Evolutionary conservation across 768 basidiomycete genomes (phyloP).

Genomic region (Russula brevipes): DNA sequence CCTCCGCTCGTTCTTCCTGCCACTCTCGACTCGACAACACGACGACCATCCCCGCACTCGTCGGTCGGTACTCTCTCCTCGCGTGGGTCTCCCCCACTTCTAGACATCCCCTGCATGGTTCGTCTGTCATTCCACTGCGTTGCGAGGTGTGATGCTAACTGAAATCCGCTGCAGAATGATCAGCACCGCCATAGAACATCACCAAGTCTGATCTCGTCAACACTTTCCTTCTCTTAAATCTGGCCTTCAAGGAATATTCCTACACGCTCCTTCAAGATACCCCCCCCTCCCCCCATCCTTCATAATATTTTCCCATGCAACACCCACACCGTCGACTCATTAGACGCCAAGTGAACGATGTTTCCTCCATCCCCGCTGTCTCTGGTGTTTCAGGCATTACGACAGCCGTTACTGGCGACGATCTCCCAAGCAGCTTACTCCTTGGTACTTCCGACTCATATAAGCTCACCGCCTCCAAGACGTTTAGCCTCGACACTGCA

Average conservation of each 20-base stretch:
- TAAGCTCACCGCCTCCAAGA: neutral
- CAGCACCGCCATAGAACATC: neutral
- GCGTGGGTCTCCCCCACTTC: neutral
- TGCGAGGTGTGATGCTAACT: neutral
- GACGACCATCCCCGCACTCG: neutral
- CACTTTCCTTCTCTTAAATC: conserved; percentile 1
- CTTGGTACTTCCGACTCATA: neutral
- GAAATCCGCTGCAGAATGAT: neutral
- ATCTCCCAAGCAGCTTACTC: conserved; percentile 2
- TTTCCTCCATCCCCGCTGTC: neutral
- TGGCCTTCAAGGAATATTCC: neutral
- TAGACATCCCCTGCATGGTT: neutral
- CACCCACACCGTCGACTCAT: neutral
- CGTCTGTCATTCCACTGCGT: neutral
- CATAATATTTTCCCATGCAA: conserved; percentile 5
- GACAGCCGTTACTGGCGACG: neutral
- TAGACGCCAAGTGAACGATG: conserved; percentile 5
- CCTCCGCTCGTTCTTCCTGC: neutral
- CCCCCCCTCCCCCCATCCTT: conserved; percentile 3
- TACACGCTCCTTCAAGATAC: conserved; percentile 9
- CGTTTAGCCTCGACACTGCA: neutral
- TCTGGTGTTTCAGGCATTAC: conserved; percentile 4
- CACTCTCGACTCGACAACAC: conserved; percentile 8
- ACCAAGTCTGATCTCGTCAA: neutral
- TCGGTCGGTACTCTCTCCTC: neutral